Evolutionary conservation across 805 yeast species (phyloP), one percentile per base, ranked within the genome.

Genomic region (Candida stauntonica): DNA sequence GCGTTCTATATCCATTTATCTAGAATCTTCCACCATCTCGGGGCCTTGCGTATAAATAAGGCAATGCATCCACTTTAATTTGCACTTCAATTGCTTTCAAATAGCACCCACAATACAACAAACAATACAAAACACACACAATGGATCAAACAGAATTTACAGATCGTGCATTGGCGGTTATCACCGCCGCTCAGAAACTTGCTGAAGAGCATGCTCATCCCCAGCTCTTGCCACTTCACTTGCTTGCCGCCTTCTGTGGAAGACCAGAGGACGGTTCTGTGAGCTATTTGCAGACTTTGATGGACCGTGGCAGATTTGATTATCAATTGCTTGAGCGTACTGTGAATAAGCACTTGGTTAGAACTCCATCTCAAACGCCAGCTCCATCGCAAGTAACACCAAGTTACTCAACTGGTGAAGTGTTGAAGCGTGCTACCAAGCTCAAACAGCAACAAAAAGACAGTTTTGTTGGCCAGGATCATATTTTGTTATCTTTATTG

Each of bases 381-480:
- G 82, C 97, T 3, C 96, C 97, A 14, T 72, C 78, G 12, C 89
- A 87, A 46, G 72, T 88, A 2, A 67, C 81, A 17, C 82, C 94
- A 47, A 74, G 87, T 40, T 76, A 81, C 29, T 75, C 86, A n/a
- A 71, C 88, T 24, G 86, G 86, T 16, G 81, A 78, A 57, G 77
- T 93, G 16, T 60, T 93, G 32, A 74, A 75, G 47, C 77, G 75
- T 27, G 94, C 98, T 13, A 71, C 72, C 35, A 84, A 87, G 57
- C 77, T 87, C 54, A 84, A 85, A 63, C 70, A 78, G 36, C 84
- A 84, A 53, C 99, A 91, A 60, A 91, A 91, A 61, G 99, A 93
- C 63, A 71, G 81, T 15, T 93, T 77, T 56, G 75, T 93, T 39
- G 98, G 96, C 1, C 98, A 91, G 66, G 99, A 93, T 64, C 99